Percentiles rank a stretch among this genome's conserved stretches.
These are phyloP conservation scores for Choanephora cucurbitarum DNA, from an alignment of 371 early-diverging fungal genomes.

Conservation along the genomic window DNA sequence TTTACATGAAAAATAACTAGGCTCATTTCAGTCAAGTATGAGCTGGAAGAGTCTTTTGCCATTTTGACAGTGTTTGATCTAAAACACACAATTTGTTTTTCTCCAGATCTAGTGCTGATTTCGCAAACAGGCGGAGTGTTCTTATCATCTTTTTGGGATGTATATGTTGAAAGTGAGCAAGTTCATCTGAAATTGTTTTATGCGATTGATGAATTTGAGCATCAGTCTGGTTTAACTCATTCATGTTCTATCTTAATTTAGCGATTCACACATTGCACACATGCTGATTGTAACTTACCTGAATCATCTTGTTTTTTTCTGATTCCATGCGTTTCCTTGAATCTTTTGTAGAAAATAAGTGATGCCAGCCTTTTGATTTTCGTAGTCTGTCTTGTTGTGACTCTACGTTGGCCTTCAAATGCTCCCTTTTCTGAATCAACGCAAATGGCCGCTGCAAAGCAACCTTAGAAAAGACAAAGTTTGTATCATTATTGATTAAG, in stretches of 20 bases:
- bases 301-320: constrained; percentile 33
- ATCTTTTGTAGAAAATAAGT: constrained; percentile 32
- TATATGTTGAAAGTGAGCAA: constrained; percentile 43
- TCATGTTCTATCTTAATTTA: constrained; percentile 29
- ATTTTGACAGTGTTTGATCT: constrained; percentile 15
- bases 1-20: neutral
- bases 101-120: constrained; percentile 21
- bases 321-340: constrained; percentile 28
- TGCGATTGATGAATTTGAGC: constrained; percentile 45
- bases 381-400: constrained; percentile 35
- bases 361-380: constrained; percentile 36
- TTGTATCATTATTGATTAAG: no score
- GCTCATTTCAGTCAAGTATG: neutral
- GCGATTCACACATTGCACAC: neutral
- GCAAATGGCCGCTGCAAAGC: constrained; percentile 38
- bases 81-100: constrained; percentile 13
- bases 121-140: constrained; percentile 13
- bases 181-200: constrained; percentile 47
- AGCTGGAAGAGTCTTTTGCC: constrained; percentile 6
- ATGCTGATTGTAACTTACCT: no score
- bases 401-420: constrained; percentile 28
- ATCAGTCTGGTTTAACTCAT: constrained; percentile 34
- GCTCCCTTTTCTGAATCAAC: constrained; percentile 25
- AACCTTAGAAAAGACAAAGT: constrained; percentile 22
- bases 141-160: constrained; percentile 33